Evolutionary conservation across 176 grass and related monocot species (phyloP), one percentile per base, ranked within the genome.

Genomic region (Eleusine coracana): DNA sequence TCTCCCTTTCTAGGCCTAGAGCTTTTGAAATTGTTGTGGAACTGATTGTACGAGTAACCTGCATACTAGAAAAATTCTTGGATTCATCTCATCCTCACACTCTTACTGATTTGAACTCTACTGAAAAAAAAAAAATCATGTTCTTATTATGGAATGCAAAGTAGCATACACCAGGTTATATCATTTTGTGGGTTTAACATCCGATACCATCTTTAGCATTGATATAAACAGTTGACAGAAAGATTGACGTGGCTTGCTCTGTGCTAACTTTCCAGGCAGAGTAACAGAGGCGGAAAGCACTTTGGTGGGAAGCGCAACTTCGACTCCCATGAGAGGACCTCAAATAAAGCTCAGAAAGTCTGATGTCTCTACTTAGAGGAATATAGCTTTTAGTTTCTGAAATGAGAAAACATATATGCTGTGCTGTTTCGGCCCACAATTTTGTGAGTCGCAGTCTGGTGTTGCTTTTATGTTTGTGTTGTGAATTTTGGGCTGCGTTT

Each of bases 281-380:
- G 78, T 28, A 79, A 75, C 61, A 84, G 89, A 50, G 92, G 92
- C 7, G 89, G 92, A 66, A 94, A 66, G 66, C 80, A 84, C 46
- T 86, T 80, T 10, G 80, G 81, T 42, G 89, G 87, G 68, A 94
- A 89, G 86, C 86, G 84, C 38, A 66, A 81, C 28, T 87, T 81
- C 0, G 84, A 91, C 60, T 79, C 81, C 25, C 23, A 63, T 29
- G 25, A 28, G 60, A 63, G 60, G 60, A 10, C 25, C 10, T 63
- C 60, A 63, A 63, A 63, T 29, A 63, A 63, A 63, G 23, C 60
- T 63, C 60, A 63, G 25, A 63, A 13, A 29, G 10, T 62, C 59
- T 63, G 60, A 63, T 14, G 10, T 1, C 16, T 59, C 21, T 23
- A 1, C 55, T 59, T 59, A 5, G 87, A 75, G 36, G 23, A 1